A percentile compares a stretch with the other conserved stretches of the same genome.
phyloP scores from a whole-genome alignment of 352 stramenopile species.

The Pythium phragmiticola region DNA sequence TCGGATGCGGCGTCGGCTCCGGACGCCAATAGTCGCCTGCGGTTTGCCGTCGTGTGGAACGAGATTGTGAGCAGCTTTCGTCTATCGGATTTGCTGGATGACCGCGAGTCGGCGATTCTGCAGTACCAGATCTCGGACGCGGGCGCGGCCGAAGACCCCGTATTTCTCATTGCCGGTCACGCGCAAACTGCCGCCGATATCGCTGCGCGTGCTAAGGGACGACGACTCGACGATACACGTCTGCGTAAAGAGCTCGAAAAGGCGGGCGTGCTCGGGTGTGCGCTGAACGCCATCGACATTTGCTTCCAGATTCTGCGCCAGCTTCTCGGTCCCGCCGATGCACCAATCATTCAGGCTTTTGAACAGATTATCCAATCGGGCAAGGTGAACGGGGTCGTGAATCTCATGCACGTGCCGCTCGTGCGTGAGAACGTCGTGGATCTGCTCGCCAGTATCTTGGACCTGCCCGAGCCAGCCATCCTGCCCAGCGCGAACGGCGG shows the following conservation, averaged over 20 bases:
- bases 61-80: constrained; percentile 89
- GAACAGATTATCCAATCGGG: constrained; percentile 61
- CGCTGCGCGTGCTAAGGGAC: constrained; percentile 50
- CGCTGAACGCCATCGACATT: constrained; percentile 80
- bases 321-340: constrained; percentile 69
- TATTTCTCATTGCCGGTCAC: constrained; percentile 86
- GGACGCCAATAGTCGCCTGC: constrained; percentile 76
- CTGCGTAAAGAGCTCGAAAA: constrained; percentile 77
- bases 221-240: constrained; percentile 53
- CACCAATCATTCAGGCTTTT: constrained; percentile 61
- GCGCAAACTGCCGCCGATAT: constrained; percentile 73
- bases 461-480: constrained; percentile 76
- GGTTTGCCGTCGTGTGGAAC: constrained; percentile 89
- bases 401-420: constrained; percentile 71
- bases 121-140: constrained; percentile 88
- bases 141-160: constrained; percentile 76
- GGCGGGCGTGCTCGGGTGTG: constrained; percentile 65
- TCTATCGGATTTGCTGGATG: constrained; percentile 82
- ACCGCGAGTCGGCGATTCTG: constrained; percentile 84
- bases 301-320: constrained; percentile 79
- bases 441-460: constrained; percentile 78
- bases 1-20: constrained; percentile 51
- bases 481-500: constrained; percentile 39
- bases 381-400: constrained; percentile 51
- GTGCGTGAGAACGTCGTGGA: constrained; percentile 84